Percentiles rank a stretch among this genome's conserved stretches.
These are phyloP conservation scores for Mycena galopus DNA, from an alignment of 768 basidiomycete species.

Conservation along the genomic window DNA sequence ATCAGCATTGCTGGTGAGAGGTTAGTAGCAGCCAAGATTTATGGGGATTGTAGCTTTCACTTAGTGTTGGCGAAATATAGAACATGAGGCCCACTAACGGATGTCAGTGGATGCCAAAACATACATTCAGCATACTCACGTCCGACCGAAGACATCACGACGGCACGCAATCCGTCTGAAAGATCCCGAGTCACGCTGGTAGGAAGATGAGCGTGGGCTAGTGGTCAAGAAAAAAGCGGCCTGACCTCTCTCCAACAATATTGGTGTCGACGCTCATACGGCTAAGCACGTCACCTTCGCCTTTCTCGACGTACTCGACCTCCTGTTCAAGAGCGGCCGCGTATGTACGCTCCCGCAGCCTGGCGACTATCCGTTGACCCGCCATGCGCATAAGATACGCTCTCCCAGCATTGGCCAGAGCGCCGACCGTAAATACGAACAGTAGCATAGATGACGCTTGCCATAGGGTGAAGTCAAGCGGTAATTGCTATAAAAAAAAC, in stretches of 20 bases:
- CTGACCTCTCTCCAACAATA: constrained; percentile 92
- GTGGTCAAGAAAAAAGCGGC: constrained; percentile 5
- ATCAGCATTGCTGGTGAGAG: constrained; percentile 72
- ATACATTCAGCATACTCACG: constrained; percentile 62
- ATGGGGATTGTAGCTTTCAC: constrained; percentile 7
- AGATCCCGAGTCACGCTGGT: constrained; percentile 82
- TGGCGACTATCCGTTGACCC: constrained; percentile 93
- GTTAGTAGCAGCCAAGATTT: constrained; percentile 10
- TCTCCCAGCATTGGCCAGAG: constrained; percentile 86
- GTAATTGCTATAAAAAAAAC: constrained; percentile 68
- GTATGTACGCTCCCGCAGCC: constrained; percentile 87
- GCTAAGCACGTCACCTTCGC: constrained; percentile 94
- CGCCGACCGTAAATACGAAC: constrained; percentile 87
- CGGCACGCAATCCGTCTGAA: constrained; percentile 83
- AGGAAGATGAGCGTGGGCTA: constrained; percentile 13
- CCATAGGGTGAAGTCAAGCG: constrained; percentile 82
- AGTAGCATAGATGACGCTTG: constrained; percentile 84
- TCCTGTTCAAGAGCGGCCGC: constrained; percentile 89
- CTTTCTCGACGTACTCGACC: constrained; percentile 92
- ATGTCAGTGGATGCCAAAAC: background rate
- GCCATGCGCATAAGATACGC: constrained; percentile 89
- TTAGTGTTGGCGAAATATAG: constrained; percentile 89
- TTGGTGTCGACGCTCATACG: constrained; percentile 91
- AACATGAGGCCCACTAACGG: constrained; percentile 92
- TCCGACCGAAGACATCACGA: constrained; percentile 95